These are phyloP conservation scores for Schwanniomyces pseudopolymorphus DNA, from an alignment of 805 yeast genomes.

Conservation along the genomic window DNA sequence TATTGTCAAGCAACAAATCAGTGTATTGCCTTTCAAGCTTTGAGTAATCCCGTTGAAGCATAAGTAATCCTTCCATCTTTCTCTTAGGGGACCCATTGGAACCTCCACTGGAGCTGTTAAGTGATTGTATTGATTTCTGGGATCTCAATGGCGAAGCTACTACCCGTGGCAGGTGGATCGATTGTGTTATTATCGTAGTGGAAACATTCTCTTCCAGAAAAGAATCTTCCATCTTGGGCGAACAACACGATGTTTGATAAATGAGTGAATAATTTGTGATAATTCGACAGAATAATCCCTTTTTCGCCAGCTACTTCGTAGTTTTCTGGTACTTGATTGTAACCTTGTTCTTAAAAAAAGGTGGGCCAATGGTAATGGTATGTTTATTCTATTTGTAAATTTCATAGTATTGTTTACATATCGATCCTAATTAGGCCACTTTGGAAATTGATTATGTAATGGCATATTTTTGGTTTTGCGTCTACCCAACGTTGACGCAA, in stretches of 20 bases:
- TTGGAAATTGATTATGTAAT: neutral
- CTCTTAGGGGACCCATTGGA: constrained; percentile 2
- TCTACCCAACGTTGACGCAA: neutral
- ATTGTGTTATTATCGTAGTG: constrained; percentile 2
- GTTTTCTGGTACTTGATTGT: neutral
- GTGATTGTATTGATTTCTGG: constrained; percentile 11
- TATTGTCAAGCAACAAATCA: constrained; percentile 29
- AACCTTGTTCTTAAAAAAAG: neutral
- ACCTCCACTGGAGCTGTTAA: constrained; percentile 5
- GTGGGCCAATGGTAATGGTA: neutral
- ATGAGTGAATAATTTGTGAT: neutral
- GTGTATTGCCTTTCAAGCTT: constrained; percentile 23
- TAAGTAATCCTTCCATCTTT: constrained; percentile 5
- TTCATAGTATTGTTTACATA: neutral
- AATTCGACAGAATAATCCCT: neutral
- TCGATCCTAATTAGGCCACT: neutral
- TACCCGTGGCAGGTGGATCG: constrained; percentile 5
- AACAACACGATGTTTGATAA: neutral
- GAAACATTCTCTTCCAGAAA: constrained; percentile 9
- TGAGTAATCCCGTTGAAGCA: constrained; percentile 8
- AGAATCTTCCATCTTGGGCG: constrained; percentile 8
- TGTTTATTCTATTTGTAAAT: neutral
- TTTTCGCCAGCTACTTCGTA: neutral
- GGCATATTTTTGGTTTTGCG: neutral
- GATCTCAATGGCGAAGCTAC: constrained; percentile 10